phyloP scores from a whole-genome alignment of 306 rosid genomes.

The Prunus mongolica region DNA sequence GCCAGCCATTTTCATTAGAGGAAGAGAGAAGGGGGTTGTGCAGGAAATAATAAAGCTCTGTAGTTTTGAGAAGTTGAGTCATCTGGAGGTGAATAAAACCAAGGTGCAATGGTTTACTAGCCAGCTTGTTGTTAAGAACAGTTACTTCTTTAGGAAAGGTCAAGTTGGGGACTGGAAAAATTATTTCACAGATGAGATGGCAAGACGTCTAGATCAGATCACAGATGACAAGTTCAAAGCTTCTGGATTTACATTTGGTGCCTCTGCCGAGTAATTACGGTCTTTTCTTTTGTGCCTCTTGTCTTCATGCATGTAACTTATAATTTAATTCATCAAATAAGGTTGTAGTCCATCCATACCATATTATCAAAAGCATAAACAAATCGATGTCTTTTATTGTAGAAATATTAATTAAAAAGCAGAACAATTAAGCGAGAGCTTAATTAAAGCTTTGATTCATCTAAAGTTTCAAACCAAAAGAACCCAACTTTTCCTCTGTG shows the following conservation, averaged over 20 bases:
- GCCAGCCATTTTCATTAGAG: constrained; percentile 23
- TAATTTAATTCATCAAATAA: not conserved
- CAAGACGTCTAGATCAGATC: not conserved
- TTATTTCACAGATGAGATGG: not conserved
- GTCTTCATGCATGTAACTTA: not conserved
- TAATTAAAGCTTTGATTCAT: not conserved
- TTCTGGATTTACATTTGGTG: not conserved
- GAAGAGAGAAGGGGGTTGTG: constrained; percentile 30
- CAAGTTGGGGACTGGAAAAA: not conserved
- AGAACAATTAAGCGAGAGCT: no score
- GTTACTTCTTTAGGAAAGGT: not conserved
- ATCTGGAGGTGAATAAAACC: constrained; percentile 29
- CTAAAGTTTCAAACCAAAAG: not conserved
- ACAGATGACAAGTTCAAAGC: not conserved
- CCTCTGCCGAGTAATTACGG: not conserved
- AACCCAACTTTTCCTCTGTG: not conserved
- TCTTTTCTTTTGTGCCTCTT: no score
- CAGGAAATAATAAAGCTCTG: constrained; percentile 29
- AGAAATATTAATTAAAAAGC: no score
- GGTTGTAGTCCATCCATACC: no score
- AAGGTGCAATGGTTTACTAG: not conserved
- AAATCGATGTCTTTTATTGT: no score
- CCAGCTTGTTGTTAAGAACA: not conserved
- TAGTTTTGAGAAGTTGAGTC: constrained; percentile 39
- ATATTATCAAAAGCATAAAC: no score